Percentiles rank a stretch among this genome's conserved stretches.
Evolutionary conservation across 1,139 yeast species (phyloP).

Genomic region (Hemisphaericaspora lyxosophila): DNA sequence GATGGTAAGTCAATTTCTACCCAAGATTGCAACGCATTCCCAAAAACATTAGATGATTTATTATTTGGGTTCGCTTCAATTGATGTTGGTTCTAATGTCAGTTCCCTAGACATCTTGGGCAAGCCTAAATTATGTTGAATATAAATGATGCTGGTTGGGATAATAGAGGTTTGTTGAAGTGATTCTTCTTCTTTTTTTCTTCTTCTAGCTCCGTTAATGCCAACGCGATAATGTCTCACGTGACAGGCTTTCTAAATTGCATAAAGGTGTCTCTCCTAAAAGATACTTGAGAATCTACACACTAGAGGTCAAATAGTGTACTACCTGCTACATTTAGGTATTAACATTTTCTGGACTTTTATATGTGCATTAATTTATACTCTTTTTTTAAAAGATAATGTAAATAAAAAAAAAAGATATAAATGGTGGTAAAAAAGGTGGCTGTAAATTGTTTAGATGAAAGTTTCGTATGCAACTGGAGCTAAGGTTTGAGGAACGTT

Average conservation of each 20-base stretch:
- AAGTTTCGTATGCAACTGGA: slow-evolving; percentile 99
- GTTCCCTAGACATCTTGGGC: neutral
- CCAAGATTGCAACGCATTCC: slow-evolving; percentile 71
- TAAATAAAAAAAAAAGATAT: slow-evolving; percentile 12
- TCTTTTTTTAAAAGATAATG: neutral
- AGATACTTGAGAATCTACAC: too few relatives aligned
- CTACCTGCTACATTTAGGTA: neutral
- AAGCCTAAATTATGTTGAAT: neutral
- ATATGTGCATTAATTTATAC: slow-evolving; percentile 16
- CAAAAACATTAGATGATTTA: slow-evolving; percentile 25
- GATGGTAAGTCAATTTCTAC: slow-evolving; percentile 66
- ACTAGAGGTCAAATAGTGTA: too few relatives aligned
- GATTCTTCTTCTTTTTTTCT: too few relatives aligned
- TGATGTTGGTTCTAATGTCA: neutral
- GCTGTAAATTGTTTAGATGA: slow-evolving; percentile 56
- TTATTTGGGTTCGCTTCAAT: slow-evolving; percentile 1
- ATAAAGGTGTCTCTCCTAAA: too few relatives aligned
- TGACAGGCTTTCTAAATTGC: too few relatives aligned
- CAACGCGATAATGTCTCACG: neutral
- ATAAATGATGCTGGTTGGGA: too few relatives aligned
- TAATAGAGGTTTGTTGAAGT: too few relatives aligned
- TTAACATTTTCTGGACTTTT: slow-evolving; percentile 4
- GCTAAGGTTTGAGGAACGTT: slow-evolving; percentile 96
- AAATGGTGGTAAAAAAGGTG: slow-evolving; percentile 8
- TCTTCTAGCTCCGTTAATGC: neutral